Conservation (phyloP, 192 early-diverging fungal genomes). For the Podochytrium sp. region DNA sequence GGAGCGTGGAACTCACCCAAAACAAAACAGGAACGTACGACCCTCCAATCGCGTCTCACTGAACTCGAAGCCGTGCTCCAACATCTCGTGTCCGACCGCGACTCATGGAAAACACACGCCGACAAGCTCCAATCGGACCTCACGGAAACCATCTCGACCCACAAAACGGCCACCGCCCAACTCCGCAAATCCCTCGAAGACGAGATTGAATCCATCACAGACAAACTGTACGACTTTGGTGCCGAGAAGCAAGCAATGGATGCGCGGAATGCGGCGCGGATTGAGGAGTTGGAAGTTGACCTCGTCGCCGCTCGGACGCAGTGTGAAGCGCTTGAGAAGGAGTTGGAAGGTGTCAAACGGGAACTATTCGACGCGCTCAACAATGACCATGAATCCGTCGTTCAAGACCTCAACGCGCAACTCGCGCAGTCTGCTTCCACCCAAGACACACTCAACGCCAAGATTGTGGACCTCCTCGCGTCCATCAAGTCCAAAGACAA, state of each 20-base stretch:
- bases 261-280: neutral
- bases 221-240: neutral
- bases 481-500: conserved; percentile 21
- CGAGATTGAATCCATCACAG: neutral
- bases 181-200: conserved; percentile 7
- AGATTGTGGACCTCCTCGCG: conserved; percentile 15
- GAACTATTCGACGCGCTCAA: conserved; percentile 24
- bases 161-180: neutral
- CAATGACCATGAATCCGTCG: conserved; percentile 20
- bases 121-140: conserved; percentile 4
- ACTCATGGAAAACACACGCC: conserved; percentile 12
- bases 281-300: neutral
- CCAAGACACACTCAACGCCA: neutral
- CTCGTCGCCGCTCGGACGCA: neutral
- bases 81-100: conserved; percentile 18
- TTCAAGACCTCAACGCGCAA: neutral
- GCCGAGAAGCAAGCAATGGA: conserved; percentile 11
- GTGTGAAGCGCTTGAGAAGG: neutral
- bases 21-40: conserved; percentile 14
- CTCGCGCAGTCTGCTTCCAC: neutral
- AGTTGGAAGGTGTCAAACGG: neutral
- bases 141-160: neutral
- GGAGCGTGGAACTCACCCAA: neutral
- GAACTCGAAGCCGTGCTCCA: conserved; percentile 21
- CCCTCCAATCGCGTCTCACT: neutral